Conservation (phyloP, 768 basidiomycete species). For the Boletellus ananas region DNA sequence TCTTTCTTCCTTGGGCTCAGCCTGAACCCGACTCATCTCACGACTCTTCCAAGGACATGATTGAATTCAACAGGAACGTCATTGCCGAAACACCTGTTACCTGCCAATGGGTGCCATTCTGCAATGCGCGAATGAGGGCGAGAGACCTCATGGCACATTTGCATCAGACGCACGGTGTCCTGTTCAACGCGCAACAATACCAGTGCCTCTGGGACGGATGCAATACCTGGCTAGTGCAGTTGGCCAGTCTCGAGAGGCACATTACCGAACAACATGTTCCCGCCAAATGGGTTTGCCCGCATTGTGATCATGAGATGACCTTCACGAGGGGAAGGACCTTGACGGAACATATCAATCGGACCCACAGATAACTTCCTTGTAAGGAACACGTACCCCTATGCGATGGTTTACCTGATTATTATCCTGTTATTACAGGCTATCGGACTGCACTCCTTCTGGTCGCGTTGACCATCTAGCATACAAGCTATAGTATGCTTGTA, state of each 20-base stretch:
- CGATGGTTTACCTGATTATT: neutral
- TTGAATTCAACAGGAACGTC: neutral
- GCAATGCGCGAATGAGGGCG: neutral
- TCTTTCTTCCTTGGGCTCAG: too few species aligned
- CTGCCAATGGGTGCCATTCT: constrained; percentile 10
- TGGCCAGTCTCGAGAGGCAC: constrained; percentile 9
- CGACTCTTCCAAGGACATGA: neutral
- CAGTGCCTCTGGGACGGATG: constrained; percentile 12
- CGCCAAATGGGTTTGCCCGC: constrained; percentile 8
- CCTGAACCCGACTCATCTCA: neutral
- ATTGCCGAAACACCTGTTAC: neutral
- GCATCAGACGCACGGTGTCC: neutral
- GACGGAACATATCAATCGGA: neutral
- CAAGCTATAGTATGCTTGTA: neutral
- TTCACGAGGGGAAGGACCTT: constrained; percentile 7
- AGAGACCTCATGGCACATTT: constrained; percentile 8
- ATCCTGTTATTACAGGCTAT: neutral
- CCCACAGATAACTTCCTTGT: neutral
- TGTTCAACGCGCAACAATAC: neutral
- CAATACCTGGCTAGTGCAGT: neutral
- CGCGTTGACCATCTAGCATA: neutral
- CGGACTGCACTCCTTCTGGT: neutral
- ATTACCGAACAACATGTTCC: constrained; percentile 9
- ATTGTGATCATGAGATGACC: neutral
- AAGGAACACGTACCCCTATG: neutral